Conservation (phyloP, 192 early-diverging fungal species). For the Backusella circina region DNA sequence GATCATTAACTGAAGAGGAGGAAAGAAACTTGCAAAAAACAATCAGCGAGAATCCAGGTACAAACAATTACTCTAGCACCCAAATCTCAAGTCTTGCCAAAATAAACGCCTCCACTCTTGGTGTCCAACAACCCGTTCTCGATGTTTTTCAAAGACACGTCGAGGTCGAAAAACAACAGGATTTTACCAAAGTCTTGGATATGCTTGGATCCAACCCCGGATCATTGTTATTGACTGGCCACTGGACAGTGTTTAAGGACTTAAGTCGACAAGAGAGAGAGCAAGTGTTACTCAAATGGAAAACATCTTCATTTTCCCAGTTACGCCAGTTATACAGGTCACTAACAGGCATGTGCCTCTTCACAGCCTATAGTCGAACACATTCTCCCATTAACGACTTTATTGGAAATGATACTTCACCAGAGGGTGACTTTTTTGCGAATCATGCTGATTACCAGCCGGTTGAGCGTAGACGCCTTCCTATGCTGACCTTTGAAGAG, state of each 20-base stretch:
- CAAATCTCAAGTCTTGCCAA: constrained; percentile 24
- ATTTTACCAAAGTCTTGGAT: constrained; percentile 19
- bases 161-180: constrained; percentile 14
- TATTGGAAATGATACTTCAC: constrained; percentile 52
- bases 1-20: constrained; percentile 35
- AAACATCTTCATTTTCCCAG: constrained; percentile 13
- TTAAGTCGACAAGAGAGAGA: constrained; percentile 28
- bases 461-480: neutral
- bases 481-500: neutral
- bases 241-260: constrained; percentile 23
- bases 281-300: constrained; percentile 25
- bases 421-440: constrained; percentile 18
- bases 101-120: neutral
- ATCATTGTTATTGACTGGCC: constrained; percentile 27
- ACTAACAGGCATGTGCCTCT: constrained; percentile 20
- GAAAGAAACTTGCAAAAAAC: constrained; percentile 18
- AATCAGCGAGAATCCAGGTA: constrained; percentile 4
- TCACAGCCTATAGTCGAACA: constrained; percentile 15
- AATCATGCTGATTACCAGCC: constrained; percentile 6
- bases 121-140: neutral
- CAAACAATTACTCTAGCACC: constrained; percentile 19
- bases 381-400: constrained; percentile 15
- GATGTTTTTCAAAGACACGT: neutral
- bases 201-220: constrained; percentile 32
- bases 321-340: constrained; percentile 28